Evolutionary conservation across 768 basidiomycete species (phyloP), one percentile per base, ranked within the genome.

Genomic region (Myochromella boudieri): DNA sequence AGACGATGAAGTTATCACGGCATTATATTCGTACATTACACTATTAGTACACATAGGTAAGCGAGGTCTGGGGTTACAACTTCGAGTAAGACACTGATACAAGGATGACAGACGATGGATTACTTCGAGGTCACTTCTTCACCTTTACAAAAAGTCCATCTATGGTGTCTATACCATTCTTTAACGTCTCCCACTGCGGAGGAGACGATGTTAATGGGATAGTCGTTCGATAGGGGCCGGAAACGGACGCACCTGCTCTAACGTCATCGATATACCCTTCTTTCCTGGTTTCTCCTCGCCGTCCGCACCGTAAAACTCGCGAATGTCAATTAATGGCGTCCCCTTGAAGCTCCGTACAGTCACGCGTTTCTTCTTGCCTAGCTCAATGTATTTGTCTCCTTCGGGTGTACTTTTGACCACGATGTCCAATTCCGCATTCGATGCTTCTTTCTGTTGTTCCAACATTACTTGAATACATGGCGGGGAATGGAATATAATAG

Each of bases 221-320:
- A 12, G 41, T 8, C 1, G 17, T 38, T 22, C 7, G 22, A 27
- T 49, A 3, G 15, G 2, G 7, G 25, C 12, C 27, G 37, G 39
- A 20, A 25, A 7, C 12, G 5, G 4, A 59, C 68, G 37, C 51
- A 85, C 85, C 74, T 88, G 87, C 15, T 90, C 87, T 2, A 68
- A 37, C 11, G 68, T 62, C 21, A 92, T 69, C 0, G 84, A 76
- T 42, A 91, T 86, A 7, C 88, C 90, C 56, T 91, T 92, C 64
- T 89, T 91, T 0, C 87, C 87, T 0, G 90, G 89, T 51, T 85
- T 88, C 53, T 78, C 74, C 4, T 82, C 80, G 1, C 76, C 65
- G 6, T 66, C 70, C 32, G 57, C 68, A 17, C 65, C 60, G 42
- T 86, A 92, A 55, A 76, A 91, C 60, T 91, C 87, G 31, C 89